Conservation (phyloP, 768 basidiomycete genomes). For the Suillus luteus region DNA sequence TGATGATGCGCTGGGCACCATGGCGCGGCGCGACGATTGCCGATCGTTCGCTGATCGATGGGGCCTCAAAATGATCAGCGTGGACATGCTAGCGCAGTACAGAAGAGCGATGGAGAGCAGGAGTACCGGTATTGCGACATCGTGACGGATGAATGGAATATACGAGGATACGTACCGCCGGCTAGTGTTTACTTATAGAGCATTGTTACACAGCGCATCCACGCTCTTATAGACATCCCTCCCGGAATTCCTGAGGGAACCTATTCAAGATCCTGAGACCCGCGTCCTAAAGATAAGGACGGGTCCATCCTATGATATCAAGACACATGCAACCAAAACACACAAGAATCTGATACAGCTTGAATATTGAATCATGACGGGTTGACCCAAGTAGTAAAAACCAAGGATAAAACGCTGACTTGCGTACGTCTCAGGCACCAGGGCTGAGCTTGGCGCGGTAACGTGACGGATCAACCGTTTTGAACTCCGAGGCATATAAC, state of each 20-base stretch:
- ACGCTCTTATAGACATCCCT: not conserved
- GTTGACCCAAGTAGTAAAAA: no score
- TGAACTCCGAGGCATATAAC: not conserved
- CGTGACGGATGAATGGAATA: not conserved
- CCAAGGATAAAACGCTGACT: no score
- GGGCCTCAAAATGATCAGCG: slow-evolving; percentile 93
- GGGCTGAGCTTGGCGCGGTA: not conserved
- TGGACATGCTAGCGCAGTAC: slow-evolving; percentile 73
- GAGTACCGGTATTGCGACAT: no score
- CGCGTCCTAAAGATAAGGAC: not conserved
- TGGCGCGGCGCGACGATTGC: slow-evolving; percentile 96
- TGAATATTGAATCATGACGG: no score
- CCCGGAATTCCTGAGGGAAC: not conserved
- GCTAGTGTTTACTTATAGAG: not conserved
- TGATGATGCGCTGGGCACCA: slow-evolving; percentile 82
- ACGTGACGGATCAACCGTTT: not conserved
- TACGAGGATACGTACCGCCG: not conserved
- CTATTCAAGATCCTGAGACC: not conserved
- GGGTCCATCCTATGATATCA: not conserved
- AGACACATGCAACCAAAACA: no score
- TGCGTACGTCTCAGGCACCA: no score
- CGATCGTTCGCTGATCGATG: slow-evolving; percentile 86
- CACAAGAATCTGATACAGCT: no score
- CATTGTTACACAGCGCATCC: not conserved
- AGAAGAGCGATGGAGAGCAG: slow-evolving; percentile 14